A percentile compares a stretch with the other conserved stretches of the same genome.
Evolutionary conservation across 768 basidiomycete species (phyloP).

Genomic region (Mycena belliarum): DNA sequence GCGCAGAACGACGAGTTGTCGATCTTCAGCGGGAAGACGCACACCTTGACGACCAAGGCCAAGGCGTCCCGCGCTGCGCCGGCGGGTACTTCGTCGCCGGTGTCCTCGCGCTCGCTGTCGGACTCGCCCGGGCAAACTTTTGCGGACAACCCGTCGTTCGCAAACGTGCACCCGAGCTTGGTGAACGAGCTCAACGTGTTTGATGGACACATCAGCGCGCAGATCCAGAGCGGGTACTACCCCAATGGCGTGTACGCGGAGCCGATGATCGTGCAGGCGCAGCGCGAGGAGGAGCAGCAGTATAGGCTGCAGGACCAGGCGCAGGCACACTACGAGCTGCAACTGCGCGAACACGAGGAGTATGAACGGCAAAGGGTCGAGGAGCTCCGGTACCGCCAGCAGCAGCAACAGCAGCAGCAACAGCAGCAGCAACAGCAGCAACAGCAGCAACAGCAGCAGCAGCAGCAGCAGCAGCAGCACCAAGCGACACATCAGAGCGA

Average conservation of each 20-base stretch:
- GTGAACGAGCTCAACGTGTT: slow-evolving; percentile 58
- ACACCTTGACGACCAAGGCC: slow-evolving; percentile 56
- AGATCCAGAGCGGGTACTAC: slow-evolving; percentile 49
- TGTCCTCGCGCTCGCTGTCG: slow-evolving; percentile 29
- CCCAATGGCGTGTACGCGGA: slow-evolving; percentile 37
- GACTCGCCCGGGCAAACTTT: slow-evolving; percentile 35
- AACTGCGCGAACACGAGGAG: slow-evolving; percentile 29
- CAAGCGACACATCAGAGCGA: slow-evolving; percentile 24
- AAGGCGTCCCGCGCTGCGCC: slow-evolving; percentile 19
- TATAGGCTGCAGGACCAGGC: slow-evolving; percentile 26
- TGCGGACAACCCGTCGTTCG: slow-evolving; percentile 42
- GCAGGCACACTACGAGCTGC: slow-evolving; percentile 30
- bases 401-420: slow-evolving; percentile 26
- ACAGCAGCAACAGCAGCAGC: slow-evolving; percentile 24
- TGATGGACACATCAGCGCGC: slow-evolving; percentile 52
- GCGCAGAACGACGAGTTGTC: slow-evolving; percentile 68
- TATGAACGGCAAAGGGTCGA: slow-evolving; percentile 27
- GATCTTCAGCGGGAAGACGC: slow-evolving; percentile 76
- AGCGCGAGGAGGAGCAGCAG: slow-evolving; percentile 26
- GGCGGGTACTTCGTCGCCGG: slow-evolving; percentile 14
- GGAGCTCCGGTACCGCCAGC: slow-evolving; percentile 23
- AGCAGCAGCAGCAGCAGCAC: slow-evolving; percentile 26
- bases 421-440: slow-evolving; percentile 18
- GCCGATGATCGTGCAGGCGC: slow-evolving; percentile 26
- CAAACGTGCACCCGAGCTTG: slow-evolving; percentile 55